These are phyloP conservation scores for Metarhizium rileyi DNA, from an alignment of 2,329 filamentous ascomycete species.

Conservation along the genomic window DNA sequence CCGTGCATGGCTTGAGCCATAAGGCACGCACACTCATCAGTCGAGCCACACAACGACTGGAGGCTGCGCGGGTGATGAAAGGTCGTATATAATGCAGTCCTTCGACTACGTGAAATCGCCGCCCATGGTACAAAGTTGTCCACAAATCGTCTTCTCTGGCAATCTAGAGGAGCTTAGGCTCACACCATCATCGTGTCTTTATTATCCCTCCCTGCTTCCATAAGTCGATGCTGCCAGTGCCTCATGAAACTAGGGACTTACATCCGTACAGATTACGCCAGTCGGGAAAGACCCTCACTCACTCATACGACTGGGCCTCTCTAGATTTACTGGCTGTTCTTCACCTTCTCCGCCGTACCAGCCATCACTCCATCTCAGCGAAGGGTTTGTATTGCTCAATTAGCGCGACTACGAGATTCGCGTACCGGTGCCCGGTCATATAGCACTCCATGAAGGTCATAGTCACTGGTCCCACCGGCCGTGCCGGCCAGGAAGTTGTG, in stretches of 20 bases:
- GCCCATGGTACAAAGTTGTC: not conserved
- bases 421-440: not conserved
- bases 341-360: not conserved
- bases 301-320: not conserved
- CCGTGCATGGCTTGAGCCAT: not conserved
- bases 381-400: not conserved
- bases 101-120: not conserved
- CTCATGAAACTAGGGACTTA: not conserved
- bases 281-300: not conserved
- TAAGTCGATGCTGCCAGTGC: not conserved
- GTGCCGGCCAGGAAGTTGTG: slow-evolving; percentile 44
- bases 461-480: slow-evolving; percentile 48
- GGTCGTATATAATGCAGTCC: not conserved
- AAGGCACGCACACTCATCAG: not conserved
- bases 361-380: too few species aligned
- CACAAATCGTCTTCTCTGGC: not conserved
- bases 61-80: not conserved
- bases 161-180: not conserved
- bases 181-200: too few species aligned
- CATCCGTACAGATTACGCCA: not conserved
- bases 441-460: slow-evolving; percentile 45
- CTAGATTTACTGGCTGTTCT: not conserved
- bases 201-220: not conserved
- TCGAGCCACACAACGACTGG: not conserved
- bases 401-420: not conserved